Evolutionary conservation across 2,329 filamentous ascomycete species (phyloP).

Genomic region (Sclerotinia spermophila): DNA sequence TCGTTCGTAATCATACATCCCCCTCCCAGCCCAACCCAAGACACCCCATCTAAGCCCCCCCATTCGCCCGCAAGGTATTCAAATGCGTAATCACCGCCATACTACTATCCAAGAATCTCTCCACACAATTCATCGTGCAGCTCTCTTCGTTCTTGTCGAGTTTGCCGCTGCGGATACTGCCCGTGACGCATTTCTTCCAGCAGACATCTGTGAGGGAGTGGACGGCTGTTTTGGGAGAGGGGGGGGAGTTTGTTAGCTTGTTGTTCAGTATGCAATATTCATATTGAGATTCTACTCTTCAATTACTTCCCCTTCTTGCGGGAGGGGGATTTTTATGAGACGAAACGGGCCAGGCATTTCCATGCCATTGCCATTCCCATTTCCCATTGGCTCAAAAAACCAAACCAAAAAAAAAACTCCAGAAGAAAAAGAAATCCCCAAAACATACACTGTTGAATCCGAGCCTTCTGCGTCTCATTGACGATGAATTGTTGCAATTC

Average conservation of each 20-base stretch:
- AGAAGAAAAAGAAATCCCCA: background rate
- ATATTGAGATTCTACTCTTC: background rate
- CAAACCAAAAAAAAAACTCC: background rate
- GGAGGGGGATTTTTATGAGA: no score
- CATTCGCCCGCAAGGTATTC: conserved; percentile 53
- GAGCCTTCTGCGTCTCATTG: conserved; percentile 82
- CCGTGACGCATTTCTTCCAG: conserved; percentile 90
- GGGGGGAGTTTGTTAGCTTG: conserved; percentile 38
- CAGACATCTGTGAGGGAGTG: conserved; percentile 72
- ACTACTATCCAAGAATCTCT: conserved; percentile 89
- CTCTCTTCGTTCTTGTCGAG: conserved; percentile 75
- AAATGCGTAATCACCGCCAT: conserved; percentile 80
- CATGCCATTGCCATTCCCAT: background rate
- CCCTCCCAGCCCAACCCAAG: background rate
- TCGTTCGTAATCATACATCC: background rate
- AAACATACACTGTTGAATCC: conserved; percentile 49
- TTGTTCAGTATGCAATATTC: background rate
- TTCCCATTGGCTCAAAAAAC: background rate
- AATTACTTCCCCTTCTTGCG: background rate
- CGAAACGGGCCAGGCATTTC: no score
- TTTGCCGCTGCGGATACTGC: conserved; percentile 64
- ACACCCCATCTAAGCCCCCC: background rate
- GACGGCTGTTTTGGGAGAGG: conserved; percentile 49
- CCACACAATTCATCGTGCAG: conserved; percentile 89
- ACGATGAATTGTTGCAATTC: conserved; percentile 84